A percentile compares a stretch with the other conserved stretches of the same genome.
Evolutionary conservation across 805 yeast genomes (phyloP).

Genomic region (Kuraishia cidri): DNA sequence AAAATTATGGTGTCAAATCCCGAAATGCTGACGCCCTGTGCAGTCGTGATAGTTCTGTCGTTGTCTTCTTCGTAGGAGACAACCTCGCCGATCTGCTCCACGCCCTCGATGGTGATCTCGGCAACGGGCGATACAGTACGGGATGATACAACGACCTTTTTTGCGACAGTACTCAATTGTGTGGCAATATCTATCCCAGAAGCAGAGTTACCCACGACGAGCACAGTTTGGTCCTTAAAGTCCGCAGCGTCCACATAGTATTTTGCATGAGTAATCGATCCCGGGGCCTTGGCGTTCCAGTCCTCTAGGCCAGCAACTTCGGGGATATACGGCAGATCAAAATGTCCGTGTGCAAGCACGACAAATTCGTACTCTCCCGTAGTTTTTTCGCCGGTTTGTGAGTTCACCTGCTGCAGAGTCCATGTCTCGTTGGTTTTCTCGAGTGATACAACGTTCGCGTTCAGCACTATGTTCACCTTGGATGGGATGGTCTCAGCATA

Average conservation of each 20-base stretch:
- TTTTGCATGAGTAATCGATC: constrained; percentile 33
- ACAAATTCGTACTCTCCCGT: constrained; percentile 22
- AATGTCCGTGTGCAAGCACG: constrained; percentile 38
- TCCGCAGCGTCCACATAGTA: constrained; percentile 23
- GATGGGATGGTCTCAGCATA: constrained; percentile 38
- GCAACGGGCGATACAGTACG: constrained; percentile 18
- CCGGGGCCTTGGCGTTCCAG: constrained; percentile 20
- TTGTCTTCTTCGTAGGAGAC: constrained; percentile 14
- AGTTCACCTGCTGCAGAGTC: constrained; percentile 10
- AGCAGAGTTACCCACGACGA: constrained; percentile 20
- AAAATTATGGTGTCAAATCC: constrained; percentile 52
- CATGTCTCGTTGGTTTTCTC: constrained; percentile 17
- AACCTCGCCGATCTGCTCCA: constrained; percentile 15
- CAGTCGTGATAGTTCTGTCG: constrained; percentile 28
- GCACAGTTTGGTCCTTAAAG: constrained; percentile 20
- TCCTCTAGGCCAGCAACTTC: constrained; percentile 27
- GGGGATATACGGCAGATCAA: constrained; percentile 36
- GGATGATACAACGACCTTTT: constrained; percentile 18
- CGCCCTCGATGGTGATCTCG: constrained; percentile 14
- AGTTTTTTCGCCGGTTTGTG: not conserved
- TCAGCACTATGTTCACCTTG: constrained; percentile 24
- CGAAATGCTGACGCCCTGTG: constrained; percentile 33
- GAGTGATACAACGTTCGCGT: constrained; percentile 38
- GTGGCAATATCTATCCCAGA: constrained; percentile 13
- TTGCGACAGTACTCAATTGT: constrained; percentile 19